Conservation (phyloP, 208 protist genomes). For the Trypanosoma melophagium region DNA sequence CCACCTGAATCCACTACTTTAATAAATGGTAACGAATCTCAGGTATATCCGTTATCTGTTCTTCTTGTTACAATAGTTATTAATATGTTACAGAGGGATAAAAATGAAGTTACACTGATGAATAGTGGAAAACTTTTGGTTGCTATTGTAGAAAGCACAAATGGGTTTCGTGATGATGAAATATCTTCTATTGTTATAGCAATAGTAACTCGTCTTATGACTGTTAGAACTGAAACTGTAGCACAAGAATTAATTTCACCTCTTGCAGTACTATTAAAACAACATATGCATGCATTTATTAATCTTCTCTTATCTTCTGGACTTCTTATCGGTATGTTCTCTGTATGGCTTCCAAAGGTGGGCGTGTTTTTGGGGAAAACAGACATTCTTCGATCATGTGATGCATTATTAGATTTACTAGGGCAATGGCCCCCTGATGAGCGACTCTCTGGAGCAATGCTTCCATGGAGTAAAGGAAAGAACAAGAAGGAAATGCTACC, state of each 20-base stretch:
- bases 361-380: conserved; percentile 27
- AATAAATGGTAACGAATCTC: conserved; percentile 10
- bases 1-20: not conserved
- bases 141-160: conserved; percentile 38
- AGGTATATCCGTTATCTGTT: conserved; percentile 37
- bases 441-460: not conserved
- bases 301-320: conserved; percentile 33
- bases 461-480: conserved; percentile 10
- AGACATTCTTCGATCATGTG: conserved; percentile 36
- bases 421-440: conserved; percentile 21
- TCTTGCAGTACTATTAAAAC: conserved; percentile 48
- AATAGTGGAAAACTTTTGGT: conserved; percentile 45
- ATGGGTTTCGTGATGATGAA: conserved; percentile 40
- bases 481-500: conserved; percentile 10
- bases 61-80: conserved; percentile 49
- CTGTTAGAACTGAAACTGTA: conserved; percentile 47
- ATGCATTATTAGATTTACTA: conserved; percentile 44
- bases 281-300: conserved; percentile 44
- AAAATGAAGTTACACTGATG: conserved; percentile 47
- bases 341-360: conserved; percentile 47
- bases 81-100: conserved; percentile 30
- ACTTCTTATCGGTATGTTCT: conserved; percentile 39
- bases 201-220: conserved; percentile 39
- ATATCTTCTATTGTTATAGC: conserved; percentile 33
- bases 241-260: conserved; percentile 52